phyloP scores from a whole-genome alignment of 2,329 filamentous ascomycete species.

The Ilyonectria robusta region DNA sequence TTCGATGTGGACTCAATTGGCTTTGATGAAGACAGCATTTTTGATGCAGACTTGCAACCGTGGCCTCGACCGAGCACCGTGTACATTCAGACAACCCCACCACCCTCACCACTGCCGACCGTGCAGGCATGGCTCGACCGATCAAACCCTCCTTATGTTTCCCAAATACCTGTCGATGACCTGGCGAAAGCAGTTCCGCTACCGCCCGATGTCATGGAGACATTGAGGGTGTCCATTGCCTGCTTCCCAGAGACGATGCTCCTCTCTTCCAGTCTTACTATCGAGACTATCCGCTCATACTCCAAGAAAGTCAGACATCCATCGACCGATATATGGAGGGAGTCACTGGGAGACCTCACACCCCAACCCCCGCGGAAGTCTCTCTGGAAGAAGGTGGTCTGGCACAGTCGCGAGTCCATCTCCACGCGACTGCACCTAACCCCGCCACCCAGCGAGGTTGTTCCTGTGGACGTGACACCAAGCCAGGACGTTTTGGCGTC shows the following conservation, averaged over 20 bases:
- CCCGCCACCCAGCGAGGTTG: constrained; percentile 31
- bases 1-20: constrained; percentile 36
- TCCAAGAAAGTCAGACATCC: constrained; percentile 67
- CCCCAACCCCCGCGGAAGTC: constrained; percentile 45
- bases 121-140: constrained; percentile 56
- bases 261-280: constrained; percentile 66
- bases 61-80: constrained; percentile 40
- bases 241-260: constrained; percentile 74
- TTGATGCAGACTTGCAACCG: constrained; percentile 25
- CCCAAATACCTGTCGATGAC: constrained; percentile 52
- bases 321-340: constrained; percentile 41
- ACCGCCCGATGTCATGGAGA: constrained; percentile 68
- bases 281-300: constrained; percentile 71
- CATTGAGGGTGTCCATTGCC: constrained; percentile 65
- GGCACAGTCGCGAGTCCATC: constrained; percentile 44
- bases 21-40: constrained; percentile 40
- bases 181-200: constrained; percentile 61
- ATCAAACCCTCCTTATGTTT: constrained; percentile 48
- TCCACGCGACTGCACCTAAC: constrained; percentile 34
- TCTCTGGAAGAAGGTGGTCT: constrained; percentile 55
- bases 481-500: constrained; percentile 35
- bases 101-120: constrained; percentile 53
- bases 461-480: constrained; percentile 25
- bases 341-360: constrained; percentile 35
- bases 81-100: constrained; percentile 52